phyloP scores from a whole-genome alignment of 2,329 filamentous ascomycete species.

The Beauveria varroae region DNA sequence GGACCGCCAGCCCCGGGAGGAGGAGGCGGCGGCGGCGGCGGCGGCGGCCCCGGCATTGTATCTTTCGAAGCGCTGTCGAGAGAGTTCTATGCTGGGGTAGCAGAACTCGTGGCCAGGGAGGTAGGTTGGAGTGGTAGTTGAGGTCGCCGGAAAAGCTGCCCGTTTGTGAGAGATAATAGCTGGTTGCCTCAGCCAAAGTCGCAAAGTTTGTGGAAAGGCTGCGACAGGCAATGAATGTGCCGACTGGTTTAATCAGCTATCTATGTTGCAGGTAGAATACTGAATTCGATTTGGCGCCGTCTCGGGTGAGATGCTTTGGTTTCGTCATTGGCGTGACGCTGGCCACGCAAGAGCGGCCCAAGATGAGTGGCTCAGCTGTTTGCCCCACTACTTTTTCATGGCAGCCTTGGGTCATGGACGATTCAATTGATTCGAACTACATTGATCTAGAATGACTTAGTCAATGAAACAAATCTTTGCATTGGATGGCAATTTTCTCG shows the following conservation, averaged over 20 bases:
- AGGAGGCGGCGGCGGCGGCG: conserved; percentile 64
- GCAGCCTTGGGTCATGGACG: not conserved
- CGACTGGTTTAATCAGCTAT: not conserved
- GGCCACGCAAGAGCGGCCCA: conserved; percentile 8
- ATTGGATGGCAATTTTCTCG: not conserved
- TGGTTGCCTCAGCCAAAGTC: not conserved
- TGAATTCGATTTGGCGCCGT: not conserved
- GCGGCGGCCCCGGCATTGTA: conserved; percentile 42
- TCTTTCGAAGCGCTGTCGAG: not conserved
- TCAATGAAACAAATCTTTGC: not conserved
- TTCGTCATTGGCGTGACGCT: conserved; percentile 13
- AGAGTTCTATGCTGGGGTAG: not conserved
- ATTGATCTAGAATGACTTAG: not conserved
- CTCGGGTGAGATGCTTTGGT: conserved; percentile 9
- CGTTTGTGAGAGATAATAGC: not conserved
- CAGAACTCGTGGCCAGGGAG: not conserved
- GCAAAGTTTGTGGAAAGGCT: not conserved
- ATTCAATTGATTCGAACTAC: no score
- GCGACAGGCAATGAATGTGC: not conserved
- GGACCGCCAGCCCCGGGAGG: conserved; percentile 56
- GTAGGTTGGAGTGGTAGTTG: not conserved
- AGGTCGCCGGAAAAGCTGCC: not conserved
- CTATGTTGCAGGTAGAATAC: not conserved
- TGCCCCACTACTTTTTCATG: conserved; percentile 5
- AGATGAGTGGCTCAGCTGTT: conserved; percentile 4